Evolutionary conservation across 2,329 filamentous ascomycete genomes (phyloP), one percentile per base, ranked within the genome.

Genomic region (Nemania abortiva): DNA sequence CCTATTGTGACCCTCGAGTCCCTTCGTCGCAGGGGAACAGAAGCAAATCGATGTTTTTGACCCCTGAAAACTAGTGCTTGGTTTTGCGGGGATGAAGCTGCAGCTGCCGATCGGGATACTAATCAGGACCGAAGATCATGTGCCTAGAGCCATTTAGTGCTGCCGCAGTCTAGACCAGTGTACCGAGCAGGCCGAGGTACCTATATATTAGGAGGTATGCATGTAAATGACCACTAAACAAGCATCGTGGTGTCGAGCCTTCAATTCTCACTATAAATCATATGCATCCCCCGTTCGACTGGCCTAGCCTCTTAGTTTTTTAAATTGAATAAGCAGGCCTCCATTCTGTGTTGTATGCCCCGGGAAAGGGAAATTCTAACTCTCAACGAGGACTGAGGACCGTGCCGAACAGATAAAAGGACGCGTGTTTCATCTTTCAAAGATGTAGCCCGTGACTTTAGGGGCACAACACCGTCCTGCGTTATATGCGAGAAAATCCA

Each of bases 1-100:
- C n/a, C n/a, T 34, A 9, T 5, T 34, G 31, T 34, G 31, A 6
- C 37, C 37, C 37, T 42, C 13, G 37, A 42, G 37, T 53, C 24
- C 24, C 29, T 22, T 29, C n/a, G 7, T 1, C 27, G 13, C 42
- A 20, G 15, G n/a, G n/a, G 15, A 49, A 24, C 3, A 29, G 11
- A 29, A 29, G 49, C 18, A 47, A n/a, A 47, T 47, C 42, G 18
- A 57, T 42, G 18, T 15, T 24, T 18, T 57, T 15, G 37, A 57
- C n/a, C 31, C 34, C 39, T 31, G 37, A 39, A 56, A 39, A 9
- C 37, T 34, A 50, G 57, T 24, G 57, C 10, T 29, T 52, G 49
- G 13, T 27, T 27, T 52, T 52, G 49, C 49, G 49, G 49, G 49
- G 49, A 52, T 11, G 5, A 11, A 27, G 24, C 20, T 24, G 10